Evolutionary conservation across 2,329 filamentous ascomycete species (phyloP).

Genomic region (Hypoxylon sp.): DNA sequence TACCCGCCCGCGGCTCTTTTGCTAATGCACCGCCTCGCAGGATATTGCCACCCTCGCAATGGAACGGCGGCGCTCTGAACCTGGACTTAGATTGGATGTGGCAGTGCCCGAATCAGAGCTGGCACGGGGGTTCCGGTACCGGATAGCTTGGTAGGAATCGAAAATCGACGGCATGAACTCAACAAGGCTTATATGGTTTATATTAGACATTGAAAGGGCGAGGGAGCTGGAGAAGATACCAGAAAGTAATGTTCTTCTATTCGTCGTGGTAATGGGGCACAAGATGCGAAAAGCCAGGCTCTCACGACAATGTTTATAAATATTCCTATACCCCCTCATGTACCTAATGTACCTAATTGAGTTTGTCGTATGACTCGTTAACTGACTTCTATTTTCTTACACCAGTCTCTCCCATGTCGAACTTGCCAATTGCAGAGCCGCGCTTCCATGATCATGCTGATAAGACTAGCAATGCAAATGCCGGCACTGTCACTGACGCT

Average conservation of each 20-base stretch:
- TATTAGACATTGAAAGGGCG: too few species aligned
- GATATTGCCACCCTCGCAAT: slow-evolving; percentile 34
- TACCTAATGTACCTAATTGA: too few species aligned
- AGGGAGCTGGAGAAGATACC: too few species aligned
- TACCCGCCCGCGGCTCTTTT: too few species aligned
- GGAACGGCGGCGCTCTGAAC: slow-evolving; percentile 31
- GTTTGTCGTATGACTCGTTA: too few species aligned
- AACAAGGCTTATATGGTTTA: neutral
- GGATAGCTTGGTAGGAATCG: too few species aligned
- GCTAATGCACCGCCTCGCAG: slow-evolving; percentile 16
- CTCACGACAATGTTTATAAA: too few species aligned
- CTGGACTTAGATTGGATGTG: slow-evolving; percentile 37
- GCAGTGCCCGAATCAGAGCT: slow-evolving; percentile 31
- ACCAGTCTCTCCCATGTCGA: slow-evolving; percentile 78
- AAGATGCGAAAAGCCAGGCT: too few species aligned
- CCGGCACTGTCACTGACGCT: slow-evolving; percentile 92
- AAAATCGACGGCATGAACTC: too few species aligned
- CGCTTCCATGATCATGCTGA: slow-evolving; percentile 85
- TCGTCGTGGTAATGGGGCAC: too few species aligned
- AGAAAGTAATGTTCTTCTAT: too few species aligned
- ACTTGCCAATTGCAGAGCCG: slow-evolving; percentile 87
- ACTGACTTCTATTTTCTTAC: slow-evolving; percentile 61
- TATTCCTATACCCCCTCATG: too few species aligned
- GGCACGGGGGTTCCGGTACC: slow-evolving; percentile 20
- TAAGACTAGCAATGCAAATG: slow-evolving; percentile 85